A percentile compares a stretch with the other conserved stretches of the same genome.
Evolutionary conservation across 495 filamentous ascomycete species (phyloP).

Genomic region (Aspergillus saccharolyticus): DNA sequence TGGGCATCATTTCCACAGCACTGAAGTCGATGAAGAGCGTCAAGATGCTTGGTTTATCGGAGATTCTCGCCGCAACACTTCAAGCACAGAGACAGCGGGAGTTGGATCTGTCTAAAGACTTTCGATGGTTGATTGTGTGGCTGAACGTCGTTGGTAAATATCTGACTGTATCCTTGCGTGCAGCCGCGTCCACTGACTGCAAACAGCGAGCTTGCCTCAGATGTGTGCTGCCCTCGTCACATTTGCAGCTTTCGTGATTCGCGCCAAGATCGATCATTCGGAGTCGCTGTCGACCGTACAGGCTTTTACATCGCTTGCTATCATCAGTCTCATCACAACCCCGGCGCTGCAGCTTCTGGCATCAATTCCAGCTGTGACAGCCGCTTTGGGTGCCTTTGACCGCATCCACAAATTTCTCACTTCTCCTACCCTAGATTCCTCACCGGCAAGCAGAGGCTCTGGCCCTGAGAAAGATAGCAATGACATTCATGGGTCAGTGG

Average conservation of each 20-base stretch:
- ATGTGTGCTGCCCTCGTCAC: constrained; percentile 34
- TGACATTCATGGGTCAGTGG: neutral
- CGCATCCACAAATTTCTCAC: constrained; percentile 46
- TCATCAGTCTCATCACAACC: constrained; percentile 41
- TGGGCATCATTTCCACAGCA: constrained; percentile 45
- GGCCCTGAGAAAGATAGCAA: neutral
- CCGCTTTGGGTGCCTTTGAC: constrained; percentile 40
- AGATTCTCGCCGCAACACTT: constrained; percentile 31
- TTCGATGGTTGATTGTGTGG: neutral
- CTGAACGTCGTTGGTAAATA: constrained; percentile 4
- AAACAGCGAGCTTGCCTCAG: constrained; percentile 27
- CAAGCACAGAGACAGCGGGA: constrained; percentile 4
- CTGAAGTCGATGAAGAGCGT: constrained; percentile 52
- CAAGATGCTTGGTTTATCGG: constrained; percentile 55
- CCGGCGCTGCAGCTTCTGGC: constrained; percentile 41
- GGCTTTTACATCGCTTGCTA: constrained; percentile 46
- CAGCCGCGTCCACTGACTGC: neutral
- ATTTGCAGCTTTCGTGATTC: constrained; percentile 29
- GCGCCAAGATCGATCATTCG: constrained; percentile 8
- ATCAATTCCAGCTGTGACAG: constrained; percentile 32
- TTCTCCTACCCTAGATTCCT: neutral
- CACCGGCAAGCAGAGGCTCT: neutral
- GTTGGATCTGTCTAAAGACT: neutral
- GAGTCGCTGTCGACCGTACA: constrained; percentile 22
- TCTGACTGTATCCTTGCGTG: neutral